Evolutionary conservation across 139 green algal genomes (phyloP), one percentile per base, ranked within the genome.

Genomic region (Micractinium sp.): DNA sequence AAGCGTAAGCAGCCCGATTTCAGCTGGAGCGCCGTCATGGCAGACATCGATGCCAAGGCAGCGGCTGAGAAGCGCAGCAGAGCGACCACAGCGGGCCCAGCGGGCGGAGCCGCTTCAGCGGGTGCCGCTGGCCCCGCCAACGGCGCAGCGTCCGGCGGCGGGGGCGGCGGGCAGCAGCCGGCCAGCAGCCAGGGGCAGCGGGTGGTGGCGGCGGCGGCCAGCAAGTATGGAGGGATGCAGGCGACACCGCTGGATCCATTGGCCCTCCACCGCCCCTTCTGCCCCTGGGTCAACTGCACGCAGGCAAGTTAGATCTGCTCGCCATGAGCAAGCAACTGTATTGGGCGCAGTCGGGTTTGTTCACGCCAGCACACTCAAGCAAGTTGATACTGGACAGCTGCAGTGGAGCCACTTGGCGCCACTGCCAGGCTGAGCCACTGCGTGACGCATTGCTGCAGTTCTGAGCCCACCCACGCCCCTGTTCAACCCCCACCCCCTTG

Each of bases 201-300:
- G 39, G 78, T 80, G 7, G 67, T 75, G 19, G 77, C 77, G 23
- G n/a, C 53, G 41, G 60, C 86, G 15, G 75, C 85, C 0, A 47
- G 25, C n/a, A 80, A 67, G 86, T 91, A 89, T 60, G 23, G 25
- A 7, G 22, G 23, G 3, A 35, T 39, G 16, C 66, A 47, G 12
- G 38, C 33, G 0, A 29, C 27, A 35, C 67, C 80, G 7, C 47
- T 93, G 53, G 85, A 93, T 74, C 90, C 90, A 5, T 56, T 93
- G 31, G 73, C 81, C 1, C 79, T 89, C 35, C 91, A 93, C 81
- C 85, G 91, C 29, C 36, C 77, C 38, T 93, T 90, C 79, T 93
- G 91, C 86, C 91, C 91, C 16, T 93, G 91, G 91, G 89, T 93
- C 66, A 91, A 87, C 69, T 33, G 74, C 80, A 67, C 23, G 20